Evolutionary conservation across 2,329 filamentous ascomycete genomes (phyloP).

Genomic region (Ascochyta fabae): DNA sequence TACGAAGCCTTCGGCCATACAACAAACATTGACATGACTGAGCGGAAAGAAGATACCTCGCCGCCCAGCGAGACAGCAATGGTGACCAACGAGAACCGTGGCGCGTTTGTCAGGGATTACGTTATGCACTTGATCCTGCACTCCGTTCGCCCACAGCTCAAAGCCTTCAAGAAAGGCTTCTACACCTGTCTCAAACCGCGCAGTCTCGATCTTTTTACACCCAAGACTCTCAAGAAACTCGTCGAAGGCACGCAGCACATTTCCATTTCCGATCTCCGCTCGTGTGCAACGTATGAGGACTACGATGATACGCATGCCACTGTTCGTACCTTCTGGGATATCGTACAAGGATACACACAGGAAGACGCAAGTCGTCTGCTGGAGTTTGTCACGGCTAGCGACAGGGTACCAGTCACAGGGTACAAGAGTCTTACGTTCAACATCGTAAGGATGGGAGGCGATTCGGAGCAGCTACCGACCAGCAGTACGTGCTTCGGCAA

Average conservation of each 20-base stretch:
- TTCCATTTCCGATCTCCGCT: constrained; percentile 74
- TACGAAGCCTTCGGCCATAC: constrained; percentile 63
- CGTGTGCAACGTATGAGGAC: constrained; percentile 75
- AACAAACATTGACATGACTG: constrained; percentile 62
- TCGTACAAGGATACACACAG: constrained; percentile 72
- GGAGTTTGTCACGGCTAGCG: constrained; percentile 94
- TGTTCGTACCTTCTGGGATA: constrained; percentile 82
- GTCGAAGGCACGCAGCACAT: constrained; percentile 86
- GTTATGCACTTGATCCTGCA: constrained; percentile 81
- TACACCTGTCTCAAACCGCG: constrained; percentile 73
- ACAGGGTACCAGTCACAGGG: constrained; percentile 87
- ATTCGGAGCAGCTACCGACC: constrained; percentile 71
- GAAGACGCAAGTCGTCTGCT: constrained; percentile 77
- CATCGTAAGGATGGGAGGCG: constrained; percentile 75
- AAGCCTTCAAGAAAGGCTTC: constrained; percentile 84
- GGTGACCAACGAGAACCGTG: constrained; percentile 82
- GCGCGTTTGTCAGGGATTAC: constrained; percentile 82
- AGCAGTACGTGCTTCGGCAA: constrained; percentile 94
- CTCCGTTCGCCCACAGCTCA: constrained; percentile 77
- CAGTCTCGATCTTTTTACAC: constrained; percentile 61
- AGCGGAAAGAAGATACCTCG: neutral
- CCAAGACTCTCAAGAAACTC: constrained; percentile 70
- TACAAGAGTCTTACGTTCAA: constrained; percentile 82
- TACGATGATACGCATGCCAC: constrained; percentile 74
- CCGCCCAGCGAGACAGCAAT: constrained; percentile 63